Evolutionary conservation across 768 basidiomycete species (phyloP).

Genomic region (Leccinum incarnatum): DNA sequence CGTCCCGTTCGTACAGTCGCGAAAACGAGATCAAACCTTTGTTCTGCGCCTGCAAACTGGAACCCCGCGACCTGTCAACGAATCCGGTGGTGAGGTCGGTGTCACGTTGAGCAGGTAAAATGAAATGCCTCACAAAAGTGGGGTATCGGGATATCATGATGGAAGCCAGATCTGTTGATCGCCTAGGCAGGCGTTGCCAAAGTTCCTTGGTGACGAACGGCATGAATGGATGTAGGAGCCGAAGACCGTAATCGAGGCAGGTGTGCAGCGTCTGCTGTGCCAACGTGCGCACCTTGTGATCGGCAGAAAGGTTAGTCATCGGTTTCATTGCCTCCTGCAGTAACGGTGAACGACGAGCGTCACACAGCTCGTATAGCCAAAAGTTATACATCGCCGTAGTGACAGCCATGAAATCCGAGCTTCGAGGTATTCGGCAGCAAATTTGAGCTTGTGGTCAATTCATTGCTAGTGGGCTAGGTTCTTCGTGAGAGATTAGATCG

Average conservation of each 20-base stretch:
- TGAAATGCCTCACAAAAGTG: conserved; percentile 52
- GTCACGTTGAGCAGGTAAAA: background rate
- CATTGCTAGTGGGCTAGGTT: conserved; percentile 79
- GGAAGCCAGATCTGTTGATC: conserved; percentile 76
- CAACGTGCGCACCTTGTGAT: conserved; percentile 62
- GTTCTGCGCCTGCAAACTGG: too few species aligned
- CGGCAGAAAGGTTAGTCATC: conserved; percentile 79
- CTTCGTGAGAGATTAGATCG: conserved; percentile 7
- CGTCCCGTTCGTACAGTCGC: conserved; percentile 61
- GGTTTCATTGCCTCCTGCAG: conserved; percentile 96
- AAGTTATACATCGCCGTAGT: conserved; percentile 85
- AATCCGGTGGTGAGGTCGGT: background rate
- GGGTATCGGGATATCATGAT: conserved; percentile 92
- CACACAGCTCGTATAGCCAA: conserved; percentile 99
- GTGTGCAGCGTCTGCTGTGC: conserved; percentile 96
- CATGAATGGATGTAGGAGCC: conserved; percentile 96
- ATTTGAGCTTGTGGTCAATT: conserved; percentile 83
- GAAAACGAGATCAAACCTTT: conserved; percentile 52
- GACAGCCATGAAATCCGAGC: conserved; percentile 87
- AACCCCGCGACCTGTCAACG: conserved; percentile 32
- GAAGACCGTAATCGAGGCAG: conserved; percentile 86
- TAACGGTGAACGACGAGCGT: conserved; percentile 40
- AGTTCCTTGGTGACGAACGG: conserved; percentile 39
- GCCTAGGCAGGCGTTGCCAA: conserved; percentile 92
- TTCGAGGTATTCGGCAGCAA: conserved; percentile 47